Base-by-base conservation (phyloP, 108 stramenopile species). In the Skeletonema grethae region DNA sequence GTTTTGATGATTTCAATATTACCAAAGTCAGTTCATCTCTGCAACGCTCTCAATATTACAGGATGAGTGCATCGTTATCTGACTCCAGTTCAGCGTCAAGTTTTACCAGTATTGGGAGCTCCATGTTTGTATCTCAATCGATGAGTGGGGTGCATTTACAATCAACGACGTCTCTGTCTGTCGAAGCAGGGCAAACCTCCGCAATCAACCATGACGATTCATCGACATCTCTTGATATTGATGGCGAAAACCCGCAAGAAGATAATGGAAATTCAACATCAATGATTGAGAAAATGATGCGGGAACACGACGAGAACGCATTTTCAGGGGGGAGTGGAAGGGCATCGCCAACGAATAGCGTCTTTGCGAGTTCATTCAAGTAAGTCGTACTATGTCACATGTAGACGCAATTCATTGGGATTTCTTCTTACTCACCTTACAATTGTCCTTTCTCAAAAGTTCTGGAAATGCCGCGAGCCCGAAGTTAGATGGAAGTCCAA, bases 1-100 rank as follows among this genome's bases (percentile, higher is more conserved):
- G 73, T 50, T 80, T 80, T 74, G 79, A 80, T 57, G 64, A 63
- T 39, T 65, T 70, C 34, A 35, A 22, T 45, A 22, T 65, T 20
- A 61, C 35, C 41, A 63, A 77, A 53, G 20, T 53, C 46, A 48
- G 46, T 53, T 53, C 50, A 22, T 53, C 50, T 38, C 22, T 57
- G 13, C 63, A 56, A 5, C 57, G 50, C 53, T 55, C 61, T 55
- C 60, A 61, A 61, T 35, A 20, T 11, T 34, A 20, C 24, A 22
- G 13, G 25, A 67, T 41, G 32, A 61, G 59, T 5, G 20, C 62
- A 34, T 63, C 69, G 18, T 67, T n/a, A 22, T 72, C 68, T 45
- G 61, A 57, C 16, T 53, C 67, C 34, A 71, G 70, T 41, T 65
- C 69, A 58, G 66, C 72, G 2, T 65, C 70, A 10, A 80, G 68